phyloP scores from a whole-genome alignment of 371 early-diverging fungal species.

The Lichtheimia ramosa region DNA sequence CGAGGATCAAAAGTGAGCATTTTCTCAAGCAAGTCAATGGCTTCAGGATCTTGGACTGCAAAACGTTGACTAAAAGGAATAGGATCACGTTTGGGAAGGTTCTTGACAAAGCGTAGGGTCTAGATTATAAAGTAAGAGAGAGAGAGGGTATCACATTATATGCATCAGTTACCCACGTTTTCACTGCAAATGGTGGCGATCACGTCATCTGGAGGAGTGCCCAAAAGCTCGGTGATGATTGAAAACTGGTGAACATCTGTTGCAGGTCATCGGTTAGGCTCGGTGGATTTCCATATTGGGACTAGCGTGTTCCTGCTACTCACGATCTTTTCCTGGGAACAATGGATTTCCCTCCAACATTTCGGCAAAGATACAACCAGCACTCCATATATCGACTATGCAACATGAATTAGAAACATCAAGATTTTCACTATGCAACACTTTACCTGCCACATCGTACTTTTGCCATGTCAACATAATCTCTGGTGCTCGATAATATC shows the following conservation, averaged over 20 bases:
- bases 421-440: neutral
- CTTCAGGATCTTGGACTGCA: slow-evolving; percentile 54
- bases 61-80: slow-evolving; percentile 74
- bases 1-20: slow-evolving; percentile 95
- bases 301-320: slow-evolving; percentile 24
- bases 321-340: slow-evolving; percentile 96
- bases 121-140: slow-evolving; percentile 17
- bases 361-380: slow-evolving; percentile 98
- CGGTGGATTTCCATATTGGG: neutral
- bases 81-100: slow-evolving; percentile 78
- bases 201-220: slow-evolving; percentile 92
- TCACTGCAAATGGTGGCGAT: slow-evolving; percentile 91
- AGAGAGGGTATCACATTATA: neutral
- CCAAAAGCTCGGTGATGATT: slow-evolving; percentile 89
- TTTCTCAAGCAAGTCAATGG: slow-evolving; percentile 85
- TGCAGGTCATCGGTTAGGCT: neutral
- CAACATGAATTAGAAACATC: too few relatives aligned
- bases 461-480: slow-evolving; percentile 98
- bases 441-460: slow-evolving; percentile 88
- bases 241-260: slow-evolving; percentile 91
- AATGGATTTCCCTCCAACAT: slow-evolving; percentile 95
- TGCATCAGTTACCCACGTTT: slow-evolving; percentile 54
- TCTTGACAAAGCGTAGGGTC: slow-evolving; percentile 90
- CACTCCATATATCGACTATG: slow-evolving; percentile 97
- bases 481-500: slow-evolving; percentile 99